Percentiles rank a stretch among this genome's conserved stretches.
Conservation (phyloP, 768 basidiomycete species). For the Lyophyllum shimeji region DNA sequence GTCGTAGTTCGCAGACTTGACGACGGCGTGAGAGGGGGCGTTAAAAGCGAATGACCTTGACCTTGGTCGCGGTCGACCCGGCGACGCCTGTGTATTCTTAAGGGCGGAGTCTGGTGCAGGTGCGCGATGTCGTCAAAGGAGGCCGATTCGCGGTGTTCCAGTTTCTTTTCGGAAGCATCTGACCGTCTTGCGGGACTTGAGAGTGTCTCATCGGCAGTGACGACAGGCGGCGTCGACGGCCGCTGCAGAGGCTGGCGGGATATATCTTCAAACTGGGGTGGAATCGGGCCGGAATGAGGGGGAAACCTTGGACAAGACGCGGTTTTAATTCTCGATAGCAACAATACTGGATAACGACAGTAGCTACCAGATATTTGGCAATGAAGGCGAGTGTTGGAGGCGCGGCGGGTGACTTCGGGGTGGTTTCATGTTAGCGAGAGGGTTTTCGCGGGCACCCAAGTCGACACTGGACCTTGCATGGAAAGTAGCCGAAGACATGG, state of each 20-base stretch:
- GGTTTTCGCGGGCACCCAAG: constrained; percentile 24
- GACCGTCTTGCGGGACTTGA: background rate
- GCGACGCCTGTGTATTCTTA: constrained; percentile 31
- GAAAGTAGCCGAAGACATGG: constrained; percentile 26
- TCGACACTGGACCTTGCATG: constrained; percentile 25
- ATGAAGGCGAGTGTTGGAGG: constrained; percentile 64
- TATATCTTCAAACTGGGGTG: constrained; percentile 29
- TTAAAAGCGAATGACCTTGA: constrained; percentile 43
- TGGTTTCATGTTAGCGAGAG: constrained; percentile 14
- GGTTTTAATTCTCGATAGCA: background rate
- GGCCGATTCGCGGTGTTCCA: constrained; percentile 15
- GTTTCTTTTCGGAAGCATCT: background rate
- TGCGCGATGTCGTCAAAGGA: constrained; percentile 19
- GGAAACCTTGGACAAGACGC: constrained; percentile 37
- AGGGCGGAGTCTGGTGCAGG: constrained; percentile 14
- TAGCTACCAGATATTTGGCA: constrained; percentile 67
- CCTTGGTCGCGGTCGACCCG: constrained; percentile 35
- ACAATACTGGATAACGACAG: background rate
- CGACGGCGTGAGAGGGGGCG: constrained; percentile 72
- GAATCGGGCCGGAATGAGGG: constrained; percentile 44
- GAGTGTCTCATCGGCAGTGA: background rate
- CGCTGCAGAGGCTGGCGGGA: constrained; percentile 26
- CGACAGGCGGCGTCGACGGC: constrained; percentile 33
- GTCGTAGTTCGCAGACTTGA: constrained; percentile 45
- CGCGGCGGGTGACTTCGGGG: constrained; percentile 39